Evolutionary conservation across 805 yeast genomes (phyloP), one percentile per base, ranked within the genome.

Genomic region (Metschnikowia gruessii): DNA sequence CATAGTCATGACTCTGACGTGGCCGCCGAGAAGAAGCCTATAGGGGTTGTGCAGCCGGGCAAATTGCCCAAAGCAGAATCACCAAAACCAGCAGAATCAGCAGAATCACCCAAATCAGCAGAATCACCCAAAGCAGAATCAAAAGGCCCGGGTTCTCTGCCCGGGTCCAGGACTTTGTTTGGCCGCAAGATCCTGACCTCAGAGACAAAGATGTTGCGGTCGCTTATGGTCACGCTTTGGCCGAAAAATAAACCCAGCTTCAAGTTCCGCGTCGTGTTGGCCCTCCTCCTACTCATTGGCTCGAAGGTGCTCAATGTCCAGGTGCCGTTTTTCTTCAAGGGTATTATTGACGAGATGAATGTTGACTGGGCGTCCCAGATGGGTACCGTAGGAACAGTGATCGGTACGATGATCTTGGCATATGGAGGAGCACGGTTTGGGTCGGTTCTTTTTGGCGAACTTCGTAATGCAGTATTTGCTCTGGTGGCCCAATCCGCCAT

Each of bases 391-490:
- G 74, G 81, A 3, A 76, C 90, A 1, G 83, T 86, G 32, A 85
- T 87, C 4, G 77, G 84, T 2, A 69, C 82, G 2, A 64, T 82
- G 51, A 82, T 94, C 30, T 54, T 94, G 17, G 95, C 95, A 0
- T 94, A 94, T 62, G 99, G 99, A 45, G 82, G 87, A 15, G 95
- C 98, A 0, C 74, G 99, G 49, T 89, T 94, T 60, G 97, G 98
- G 26, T 85, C 98, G 3, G 96, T 92, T 2, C 66, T 94, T 13
- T 88, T 94, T 66, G 98, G 98, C 28, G 99, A 94, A 64, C 72
- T 94, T 52, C 74, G 98, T 57, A 94, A 94, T 63, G 99, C 99
- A 0, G 82, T 94, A 4, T 94, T 94, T 71, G 97, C 98, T 0
- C 80, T 85, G 21, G 99, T 94, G 26, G 95, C 97, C 11, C 99